Evolutionary conservation across 1,139 yeast genomes (phyloP).

Genomic region (Trichomonascaceae sp.): DNA sequence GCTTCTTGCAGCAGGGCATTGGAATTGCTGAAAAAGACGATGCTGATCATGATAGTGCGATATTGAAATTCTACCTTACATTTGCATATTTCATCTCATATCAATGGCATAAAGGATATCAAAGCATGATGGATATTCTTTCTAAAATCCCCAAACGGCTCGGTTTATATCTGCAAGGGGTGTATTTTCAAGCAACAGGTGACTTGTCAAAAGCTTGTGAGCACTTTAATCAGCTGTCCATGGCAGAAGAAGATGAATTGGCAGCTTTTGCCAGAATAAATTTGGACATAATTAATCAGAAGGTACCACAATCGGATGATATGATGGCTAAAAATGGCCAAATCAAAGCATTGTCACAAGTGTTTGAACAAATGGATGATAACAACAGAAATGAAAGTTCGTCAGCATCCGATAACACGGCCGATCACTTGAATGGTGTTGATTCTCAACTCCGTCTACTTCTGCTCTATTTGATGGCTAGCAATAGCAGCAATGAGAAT

Average conservation of each 20-base stretch:
- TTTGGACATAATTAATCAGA: neutral
- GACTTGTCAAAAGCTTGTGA: slow-evolving; percentile 3
- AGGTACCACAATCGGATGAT: neutral
- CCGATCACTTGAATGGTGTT: neutral
- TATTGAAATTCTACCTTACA: slow-evolving; percentile 3
- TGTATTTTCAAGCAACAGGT: slow-evolving; percentile 10
- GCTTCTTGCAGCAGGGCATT: slow-evolving; percentile 8
- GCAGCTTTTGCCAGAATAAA: slow-evolving; percentile 6
- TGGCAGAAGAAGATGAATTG: slow-evolving; percentile 3
- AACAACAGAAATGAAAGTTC: neutral
- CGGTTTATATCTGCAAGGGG: slow-evolving; percentile 9
- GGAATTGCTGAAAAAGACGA: neutral
- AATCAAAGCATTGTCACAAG: neutral
- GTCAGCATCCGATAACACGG: neutral
- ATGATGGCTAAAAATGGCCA: neutral
- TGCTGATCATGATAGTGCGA: neutral
- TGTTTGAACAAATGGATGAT: neutral
- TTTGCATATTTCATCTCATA: slow-evolving; percentile 7
- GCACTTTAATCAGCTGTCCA: slow-evolving; percentile 1
- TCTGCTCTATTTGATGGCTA: neutral
- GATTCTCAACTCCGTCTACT: slow-evolving; percentile 2
- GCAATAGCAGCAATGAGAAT: neutral
- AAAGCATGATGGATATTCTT: slow-evolving; percentile 1
- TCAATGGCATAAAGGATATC: slow-evolving; percentile 8
- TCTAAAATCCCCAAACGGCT: slow-evolving; percentile 2